phyloP scores from a whole-genome alignment of 2,329 filamentous ascomycete genomes.

The Fusarium sp. region DNA sequence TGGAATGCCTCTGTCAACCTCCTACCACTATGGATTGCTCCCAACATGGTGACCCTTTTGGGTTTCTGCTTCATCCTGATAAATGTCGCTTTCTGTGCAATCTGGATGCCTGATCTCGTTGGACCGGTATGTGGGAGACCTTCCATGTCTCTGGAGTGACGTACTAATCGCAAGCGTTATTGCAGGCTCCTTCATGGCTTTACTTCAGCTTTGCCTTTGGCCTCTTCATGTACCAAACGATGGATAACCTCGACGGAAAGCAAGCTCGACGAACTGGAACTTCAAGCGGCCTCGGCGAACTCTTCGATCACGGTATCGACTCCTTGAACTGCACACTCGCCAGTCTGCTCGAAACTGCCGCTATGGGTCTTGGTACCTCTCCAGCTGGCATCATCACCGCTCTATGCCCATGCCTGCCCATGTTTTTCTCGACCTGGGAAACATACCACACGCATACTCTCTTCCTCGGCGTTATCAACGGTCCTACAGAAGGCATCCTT shows the following conservation, averaged over 20 bases:
- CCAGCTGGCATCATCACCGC: constrained; percentile 91
- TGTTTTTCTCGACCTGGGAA: constrained; percentile 99
- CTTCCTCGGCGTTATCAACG: constrained; percentile 96
- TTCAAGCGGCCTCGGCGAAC: constrained; percentile 91
- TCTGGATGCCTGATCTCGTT: constrained; percentile 88
- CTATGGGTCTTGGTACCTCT: constrained; percentile 89
- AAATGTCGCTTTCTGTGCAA: constrained; percentile 78
- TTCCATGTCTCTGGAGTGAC: neutral
- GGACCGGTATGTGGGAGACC: constrained; percentile 74
- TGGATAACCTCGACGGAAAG: constrained; percentile 99
- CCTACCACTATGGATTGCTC: constrained; percentile 93
- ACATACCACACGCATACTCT: constrained; percentile 98
- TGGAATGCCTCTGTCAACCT: constrained; percentile 97
- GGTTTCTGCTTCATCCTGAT: constrained; percentile 94
- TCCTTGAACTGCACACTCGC: constrained; percentile 96
- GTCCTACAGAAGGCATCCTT: constrained; percentile 93
- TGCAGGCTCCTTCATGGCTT: constrained; percentile 84
- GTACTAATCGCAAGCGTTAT: constrained; percentile 17
- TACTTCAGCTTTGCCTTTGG: constrained; percentile 97
- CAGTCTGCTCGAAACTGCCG: constrained; percentile 88
- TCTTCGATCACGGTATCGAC: constrained; percentile 99
- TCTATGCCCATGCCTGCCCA: constrained; percentile 88
- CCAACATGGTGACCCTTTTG: constrained; percentile 95
- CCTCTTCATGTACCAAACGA: constrained; percentile 98
- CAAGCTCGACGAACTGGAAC: constrained; percentile 95